phyloP scores from a whole-genome alignment of 1,284 basidiomycete species.

The Irpex rosettiformis region DNA sequence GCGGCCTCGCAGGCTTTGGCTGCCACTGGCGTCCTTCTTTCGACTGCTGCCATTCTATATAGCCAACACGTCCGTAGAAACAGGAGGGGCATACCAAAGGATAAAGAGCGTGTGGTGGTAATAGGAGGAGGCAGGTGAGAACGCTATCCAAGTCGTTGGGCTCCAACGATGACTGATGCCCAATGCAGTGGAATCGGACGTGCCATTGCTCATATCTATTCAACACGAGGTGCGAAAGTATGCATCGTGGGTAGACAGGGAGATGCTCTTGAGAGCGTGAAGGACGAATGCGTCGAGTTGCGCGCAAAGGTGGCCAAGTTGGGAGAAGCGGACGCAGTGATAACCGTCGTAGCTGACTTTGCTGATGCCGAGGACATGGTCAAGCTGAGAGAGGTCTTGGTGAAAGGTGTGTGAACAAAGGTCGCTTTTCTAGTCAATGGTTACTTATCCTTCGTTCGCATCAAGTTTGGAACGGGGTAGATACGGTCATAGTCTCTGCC shows the following conservation, averaged over 20 bases:
- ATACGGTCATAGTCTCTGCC: slow-evolving; percentile 82
- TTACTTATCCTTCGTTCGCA: not conserved
- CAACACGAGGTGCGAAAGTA: slow-evolving; percentile 68
- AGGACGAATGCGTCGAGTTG: slow-evolving; percentile 51
- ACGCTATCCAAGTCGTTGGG: not conserved
- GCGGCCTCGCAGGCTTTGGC: not conserved
- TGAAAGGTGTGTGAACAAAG: slow-evolving; percentile 45
- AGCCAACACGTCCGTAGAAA: not conserved
- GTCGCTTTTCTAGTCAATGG: not conserved
- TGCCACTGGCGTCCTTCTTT: not conserved
- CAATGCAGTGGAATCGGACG: slow-evolving; percentile 78
- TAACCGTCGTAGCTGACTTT: slow-evolving; percentile 62
- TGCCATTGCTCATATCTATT: slow-evolving; percentile 71
- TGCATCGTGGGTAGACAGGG: slow-evolving; percentile 75
- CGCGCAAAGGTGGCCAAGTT: slow-evolving; percentile 10
- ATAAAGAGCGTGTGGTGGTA: slow-evolving; percentile 16
- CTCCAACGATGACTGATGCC: not conserved
- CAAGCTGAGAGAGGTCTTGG: slow-evolving; percentile 50
- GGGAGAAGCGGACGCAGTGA: slow-evolving; percentile 27
- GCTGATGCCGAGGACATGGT: slow-evolving; percentile 68
- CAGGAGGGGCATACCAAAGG: slow-evolving; percentile 2
- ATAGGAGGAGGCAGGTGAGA: slow-evolving; percentile 17
- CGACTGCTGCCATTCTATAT: not conserved
- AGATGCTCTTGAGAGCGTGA: slow-evolving; percentile 56
- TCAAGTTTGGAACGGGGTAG: slow-evolving; percentile 76